Conservation (phyloP, 768 basidiomycete species). For the Crepidotus variabilis region DNA sequence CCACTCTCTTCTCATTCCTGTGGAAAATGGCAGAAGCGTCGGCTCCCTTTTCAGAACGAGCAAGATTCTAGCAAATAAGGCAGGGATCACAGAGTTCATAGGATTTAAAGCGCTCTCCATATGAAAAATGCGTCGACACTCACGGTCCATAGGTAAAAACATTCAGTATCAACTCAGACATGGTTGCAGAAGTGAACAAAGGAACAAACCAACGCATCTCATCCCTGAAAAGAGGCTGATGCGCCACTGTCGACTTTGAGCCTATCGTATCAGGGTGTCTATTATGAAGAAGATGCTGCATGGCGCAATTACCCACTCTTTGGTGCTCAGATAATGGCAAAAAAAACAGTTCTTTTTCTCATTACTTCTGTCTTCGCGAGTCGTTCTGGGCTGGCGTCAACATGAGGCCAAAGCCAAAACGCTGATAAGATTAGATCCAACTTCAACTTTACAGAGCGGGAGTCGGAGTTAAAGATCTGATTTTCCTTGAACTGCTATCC, state of each 20-base stretch:
- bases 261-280: no score
- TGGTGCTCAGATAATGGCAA: no score
- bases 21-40: not conserved
- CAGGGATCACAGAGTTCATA: not conserved
- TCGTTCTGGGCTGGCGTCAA: no score
- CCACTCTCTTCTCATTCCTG: conserved; percentile 8
- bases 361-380: no score
- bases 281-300: no score
- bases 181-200: not conserved
- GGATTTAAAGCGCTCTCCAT: no score
- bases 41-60: not conserved
- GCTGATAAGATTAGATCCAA: not conserved
- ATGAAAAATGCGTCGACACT: not conserved
- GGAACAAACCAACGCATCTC: not conserved
- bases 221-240: no score
- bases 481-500: conserved; percentile 9
- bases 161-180: conserved; percentile 5
- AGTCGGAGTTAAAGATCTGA: conserved; percentile 15
- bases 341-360: no score
- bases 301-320: no score
- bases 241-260: no score
- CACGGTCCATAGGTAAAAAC: conserved; percentile 15
- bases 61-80: not conserved
- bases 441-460: not conserved
- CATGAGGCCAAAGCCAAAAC: not conserved